Evolutionary conservation across 331 rosid genomes (phyloP).

Genomic region (Acacia pycnantha): DNA sequence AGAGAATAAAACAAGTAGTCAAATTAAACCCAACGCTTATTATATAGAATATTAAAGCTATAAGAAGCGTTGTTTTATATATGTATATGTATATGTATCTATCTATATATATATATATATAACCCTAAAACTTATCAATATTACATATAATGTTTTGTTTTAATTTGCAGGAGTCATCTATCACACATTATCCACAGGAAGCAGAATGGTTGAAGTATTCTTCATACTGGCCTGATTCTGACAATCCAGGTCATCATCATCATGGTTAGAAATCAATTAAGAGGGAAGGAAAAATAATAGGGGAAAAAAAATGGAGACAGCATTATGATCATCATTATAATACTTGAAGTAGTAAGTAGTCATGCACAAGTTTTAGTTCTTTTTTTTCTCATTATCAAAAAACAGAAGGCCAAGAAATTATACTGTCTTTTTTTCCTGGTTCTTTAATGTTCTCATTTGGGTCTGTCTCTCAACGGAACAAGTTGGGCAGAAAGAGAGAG

Average conservation of each 20-base stretch:
- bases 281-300: conserved; percentile 9
- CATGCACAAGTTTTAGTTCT: conserved; percentile 26
- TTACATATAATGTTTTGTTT: background rate
- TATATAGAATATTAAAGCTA: conserved; percentile 36
- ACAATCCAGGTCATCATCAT: conserved; percentile 75
- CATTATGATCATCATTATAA: conserved; percentile 43
- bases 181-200: conserved; percentile 68
- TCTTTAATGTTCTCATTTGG: conserved; percentile 20
- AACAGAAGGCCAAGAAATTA: conserved; percentile 42
- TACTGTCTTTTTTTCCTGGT: conserved; percentile 31
- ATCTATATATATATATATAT: background rate
- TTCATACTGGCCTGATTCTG: conserved; percentile 91
- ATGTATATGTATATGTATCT: background rate
- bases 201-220: conserved; percentile 97
- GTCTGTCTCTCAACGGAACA: conserved; percentile 47
- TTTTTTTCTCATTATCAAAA: conserved; percentile 33
- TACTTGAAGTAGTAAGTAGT: conserved; percentile 38
- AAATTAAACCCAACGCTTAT: conserved; percentile 21
- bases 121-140: conserved; percentile 36
- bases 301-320: conserved; percentile 39
- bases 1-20: conserved; percentile 31
- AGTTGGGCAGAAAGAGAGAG: conserved; percentile 51
- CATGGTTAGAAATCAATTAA: conserved; percentile 39
- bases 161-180: conserved; percentile 67
- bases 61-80: background rate